Evolutionary conservation across 1,284 basidiomycete genomes (phyloP).

Genomic region (Ceratobasidium sp.): DNA sequence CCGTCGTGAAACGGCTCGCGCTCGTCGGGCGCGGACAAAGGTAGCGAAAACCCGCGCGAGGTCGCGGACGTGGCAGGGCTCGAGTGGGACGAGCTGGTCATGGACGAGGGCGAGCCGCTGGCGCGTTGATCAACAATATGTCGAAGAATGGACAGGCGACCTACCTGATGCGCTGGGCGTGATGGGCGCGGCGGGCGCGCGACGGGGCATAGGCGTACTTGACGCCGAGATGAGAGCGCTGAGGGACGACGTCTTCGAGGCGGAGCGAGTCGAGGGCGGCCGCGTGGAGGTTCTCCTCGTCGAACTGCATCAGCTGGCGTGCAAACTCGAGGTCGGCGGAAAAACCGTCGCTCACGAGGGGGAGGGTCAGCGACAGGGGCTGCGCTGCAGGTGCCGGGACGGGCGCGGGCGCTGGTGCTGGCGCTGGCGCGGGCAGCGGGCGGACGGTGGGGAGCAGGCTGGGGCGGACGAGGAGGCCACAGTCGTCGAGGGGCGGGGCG

Average conservation of each 20-base stretch:
- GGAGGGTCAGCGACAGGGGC: background rate
- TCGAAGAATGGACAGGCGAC: background rate
- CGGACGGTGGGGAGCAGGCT: background rate
- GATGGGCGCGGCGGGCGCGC: background rate
- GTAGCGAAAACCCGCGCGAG: slow-evolving; percentile 7
- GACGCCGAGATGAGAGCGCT: background rate
- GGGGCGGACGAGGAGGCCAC: background rate
- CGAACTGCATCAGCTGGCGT: slow-evolving; percentile 23
- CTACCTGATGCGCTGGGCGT: background rate
- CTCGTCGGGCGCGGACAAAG: background rate
- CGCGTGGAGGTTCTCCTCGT: slow-evolving; percentile 7
- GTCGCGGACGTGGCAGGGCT: slow-evolving; percentile 5
- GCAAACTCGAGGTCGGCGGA: background rate
- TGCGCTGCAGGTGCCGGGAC: background rate
- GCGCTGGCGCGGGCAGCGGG: background rate
- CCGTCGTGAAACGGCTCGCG: background rate
- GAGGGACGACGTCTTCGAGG: background rate
- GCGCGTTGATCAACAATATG: background rate
- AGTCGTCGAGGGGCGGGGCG: background rate
- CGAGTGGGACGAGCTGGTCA: background rate
- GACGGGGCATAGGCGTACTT: slow-evolving; percentile 15
- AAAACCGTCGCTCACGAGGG: slow-evolving; percentile 23
- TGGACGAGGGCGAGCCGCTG: background rate
- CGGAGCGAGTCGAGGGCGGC: background rate
- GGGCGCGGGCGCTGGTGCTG: background rate